Base-by-base conservation (phyloP, 23 red algal species). In the Gracilaria domingensis region DNA sequence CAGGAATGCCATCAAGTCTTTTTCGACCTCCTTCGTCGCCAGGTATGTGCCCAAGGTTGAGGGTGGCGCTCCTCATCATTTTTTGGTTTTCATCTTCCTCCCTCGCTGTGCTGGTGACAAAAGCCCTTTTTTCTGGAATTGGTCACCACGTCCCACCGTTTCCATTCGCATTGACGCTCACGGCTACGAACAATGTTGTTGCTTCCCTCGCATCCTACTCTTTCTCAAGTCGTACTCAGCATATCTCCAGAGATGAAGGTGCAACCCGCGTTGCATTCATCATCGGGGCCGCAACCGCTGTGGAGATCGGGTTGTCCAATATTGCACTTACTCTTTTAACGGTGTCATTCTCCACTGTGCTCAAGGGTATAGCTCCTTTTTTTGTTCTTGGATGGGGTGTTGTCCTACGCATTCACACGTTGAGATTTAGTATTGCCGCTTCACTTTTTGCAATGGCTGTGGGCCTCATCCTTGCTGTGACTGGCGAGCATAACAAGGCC, bases 331-430 rank as follows among this genome's bases (percentile, higher is more conserved):
- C 81, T 36, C 51, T 91, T 14, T 92, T 99, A 37, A 82, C 91
- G 23, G 94, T 99, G 20, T 91, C 97, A 2, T 96, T 90, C 81
- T 76, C 87, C 12, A 99, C 97, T 26, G 45, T 99, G 24, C 79
- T 99, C 78, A 99, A 99, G 57, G 93, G 93, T 0, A 89, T 93
- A 50, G 97, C 97, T 20, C 97, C 97, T 14, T 61, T 99, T 36
- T 99, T 96, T 36, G 93, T 99, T 18, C 81, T 96, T 42, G 86
- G 88, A 23, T 99, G 93, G 90, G 89, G 85, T 9, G 13, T 89
- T 17, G 77, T 83, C 1, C 80, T 99, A 0, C 86, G 76, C 32
- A 75, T 85, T n/a, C 85, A 84, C 23, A 53, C 17, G 6, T 24
- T 92, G 9, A 20, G 49, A 16, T 7, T 59, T 32, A 40, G 65